phyloP scores from a whole-genome alignment of 305 asterid species.

The Fraxinus dipetala region DNA sequence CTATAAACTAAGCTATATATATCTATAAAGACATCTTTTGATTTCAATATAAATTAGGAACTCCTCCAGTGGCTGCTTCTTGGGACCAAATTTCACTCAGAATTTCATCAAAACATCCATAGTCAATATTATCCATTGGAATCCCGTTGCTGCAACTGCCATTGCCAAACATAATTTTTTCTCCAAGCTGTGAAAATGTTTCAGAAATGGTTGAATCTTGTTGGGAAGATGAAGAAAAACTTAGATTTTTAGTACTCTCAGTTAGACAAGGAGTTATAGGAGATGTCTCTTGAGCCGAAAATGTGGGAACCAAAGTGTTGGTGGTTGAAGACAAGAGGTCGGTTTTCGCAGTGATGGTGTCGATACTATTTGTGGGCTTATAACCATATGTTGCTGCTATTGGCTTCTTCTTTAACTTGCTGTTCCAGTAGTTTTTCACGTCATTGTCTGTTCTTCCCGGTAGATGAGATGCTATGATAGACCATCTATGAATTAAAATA shows the following conservation, averaged over 20 bases:
- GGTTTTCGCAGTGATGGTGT: background rate
- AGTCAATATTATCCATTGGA: background rate
- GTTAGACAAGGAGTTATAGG: background rate
- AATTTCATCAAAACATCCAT: background rate
- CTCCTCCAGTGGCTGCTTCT: background rate
- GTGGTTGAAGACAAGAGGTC: conserved; percentile 1
- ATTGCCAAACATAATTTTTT: background rate
- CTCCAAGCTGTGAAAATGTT: conserved; percentile 10
- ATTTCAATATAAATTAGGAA: background rate
- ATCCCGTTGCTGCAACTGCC: conserved; percentile 2
- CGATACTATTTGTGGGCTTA: background rate
- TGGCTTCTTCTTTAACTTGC: conserved; percentile 24
- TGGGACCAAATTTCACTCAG: conserved; percentile 17
- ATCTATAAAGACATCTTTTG: background rate
- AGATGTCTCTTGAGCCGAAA: background rate
- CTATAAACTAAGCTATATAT: background rate
- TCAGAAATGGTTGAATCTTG: background rate
- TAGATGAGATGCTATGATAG: conserved; percentile 30
- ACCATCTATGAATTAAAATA: conserved; percentile 20
- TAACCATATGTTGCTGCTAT: background rate
- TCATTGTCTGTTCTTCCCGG: conserved; percentile 38
- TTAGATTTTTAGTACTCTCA: background rate
- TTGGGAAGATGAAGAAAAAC: background rate
- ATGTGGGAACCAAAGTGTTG: background rate
- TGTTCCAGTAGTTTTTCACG: conserved; percentile 33